These are phyloP conservation scores for Mychonastes homosphaera DNA, from an alignment of 139 green algal genomes.

Conservation along the genomic window DNA sequence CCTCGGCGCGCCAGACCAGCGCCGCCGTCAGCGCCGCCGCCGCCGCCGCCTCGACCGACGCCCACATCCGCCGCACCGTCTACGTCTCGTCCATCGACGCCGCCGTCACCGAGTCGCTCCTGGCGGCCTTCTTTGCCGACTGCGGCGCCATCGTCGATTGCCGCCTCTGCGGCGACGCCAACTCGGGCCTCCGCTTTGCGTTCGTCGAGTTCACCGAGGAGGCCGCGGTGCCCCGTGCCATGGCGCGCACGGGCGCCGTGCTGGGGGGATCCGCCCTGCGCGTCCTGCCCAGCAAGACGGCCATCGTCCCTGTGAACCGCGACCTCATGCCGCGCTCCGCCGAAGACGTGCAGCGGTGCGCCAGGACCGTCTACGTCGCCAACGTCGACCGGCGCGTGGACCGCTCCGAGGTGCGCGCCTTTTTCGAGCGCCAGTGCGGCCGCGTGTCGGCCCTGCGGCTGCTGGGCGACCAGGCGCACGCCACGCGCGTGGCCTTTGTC, in stretches of 20 bases:
- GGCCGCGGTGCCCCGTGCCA: constrained; percentile 42
- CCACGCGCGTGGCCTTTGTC: constrained; percentile 90
- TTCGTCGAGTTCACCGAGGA: constrained; percentile 88
- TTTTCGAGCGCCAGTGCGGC: constrained; percentile 88
- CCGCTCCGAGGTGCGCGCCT: constrained; percentile 36
- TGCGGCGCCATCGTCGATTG: constrained; percentile 78
- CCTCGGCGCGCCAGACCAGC: no score
- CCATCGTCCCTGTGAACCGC: constrained; percentile 89
- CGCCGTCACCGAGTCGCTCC: constrained; percentile 65
- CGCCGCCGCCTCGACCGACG: no score
- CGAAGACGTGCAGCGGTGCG: constrained; percentile 38
- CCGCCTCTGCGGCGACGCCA: constrained; percentile 87
- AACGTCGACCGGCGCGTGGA: constrained; percentile 82
- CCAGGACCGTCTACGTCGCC: constrained; percentile 84
- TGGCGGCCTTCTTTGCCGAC: constrained; percentile 58
- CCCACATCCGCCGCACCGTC: constrained; percentile 62
- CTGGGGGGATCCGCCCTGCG: constrained; percentile 64
- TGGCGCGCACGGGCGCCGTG: constrained; percentile 45
- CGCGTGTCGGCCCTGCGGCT: constrained; percentile 73
- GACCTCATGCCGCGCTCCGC: constrained; percentile 54
- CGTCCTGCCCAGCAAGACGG: constrained; percentile 83
- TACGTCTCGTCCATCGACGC: constrained; percentile 76
- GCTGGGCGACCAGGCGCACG: constrained; percentile 77
- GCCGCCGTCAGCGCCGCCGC: no score
- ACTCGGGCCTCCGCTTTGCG: constrained; percentile 82